Base-by-base conservation (phyloP, 2,329 filamentous ascomycete genomes). In the Calycina marina region DNA sequence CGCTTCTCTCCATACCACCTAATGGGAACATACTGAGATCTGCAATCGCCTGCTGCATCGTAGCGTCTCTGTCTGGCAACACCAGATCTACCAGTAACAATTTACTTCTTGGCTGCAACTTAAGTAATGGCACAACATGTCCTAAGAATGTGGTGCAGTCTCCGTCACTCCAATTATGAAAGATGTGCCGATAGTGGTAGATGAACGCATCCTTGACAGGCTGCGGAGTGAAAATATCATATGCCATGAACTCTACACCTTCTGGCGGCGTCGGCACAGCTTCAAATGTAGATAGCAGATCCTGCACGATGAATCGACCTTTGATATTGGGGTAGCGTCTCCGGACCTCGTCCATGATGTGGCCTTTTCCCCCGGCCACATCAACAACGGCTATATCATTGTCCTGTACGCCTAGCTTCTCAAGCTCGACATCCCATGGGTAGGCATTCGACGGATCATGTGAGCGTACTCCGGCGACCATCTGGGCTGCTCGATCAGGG, bases 171-270 rank as follows among this genome's bases (percentile, higher is more conserved):
- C 41, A 45, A 15, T 47, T 33, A 32, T 46, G 42, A 17, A 45
- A 33, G 16, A 47, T 42, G 25, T 43, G 43, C 10, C 41, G 38
- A 14, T 38, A 43, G 31, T 46, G 34, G 25, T 46, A 46, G 14
- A 41, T 28, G 28, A 22, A 9, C 6, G 40, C 42, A 14, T 39
- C 30, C 26, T 42, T 44, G 18, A 46, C 36, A 2, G 39, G 37
- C 5, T 46, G 45, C 2, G 43, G 39, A 4, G 29, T 44, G 26
- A 46, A 47, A 22, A 47, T 41, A 30, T 55, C 50, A 34, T 58
- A 44, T 2, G 39, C 32, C 45, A 54, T 47, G 6, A 44, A 40
- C 30, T 49, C 46, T 17, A 58, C 49, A 30, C 50, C 32, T 6
- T 30, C 15, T 14, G 36, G 38, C 6, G 40, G 40, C 2, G 9